Percentiles rank a stretch among this genome's conserved stretches.
These are phyloP conservation scores for Exobasidium cylindrosporum DNA, from an alignment of 1,284 basidiomycete genomes.

Conservation along the genomic window DNA sequence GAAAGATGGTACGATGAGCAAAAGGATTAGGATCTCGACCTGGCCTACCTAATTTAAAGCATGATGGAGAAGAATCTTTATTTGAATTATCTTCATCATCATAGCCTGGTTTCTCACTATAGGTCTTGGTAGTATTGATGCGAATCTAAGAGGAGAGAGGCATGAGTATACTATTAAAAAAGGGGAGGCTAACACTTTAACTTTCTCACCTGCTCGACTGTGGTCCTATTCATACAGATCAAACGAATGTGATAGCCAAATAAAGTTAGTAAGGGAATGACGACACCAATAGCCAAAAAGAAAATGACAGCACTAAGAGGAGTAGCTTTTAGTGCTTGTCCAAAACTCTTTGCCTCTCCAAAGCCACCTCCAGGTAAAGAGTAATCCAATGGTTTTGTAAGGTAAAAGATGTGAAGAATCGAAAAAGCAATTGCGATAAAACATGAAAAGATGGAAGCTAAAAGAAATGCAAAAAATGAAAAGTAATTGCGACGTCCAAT, in stretches of 20 bases:
- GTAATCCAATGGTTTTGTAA: slow-evolving; percentile 23
- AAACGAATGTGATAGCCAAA: slow-evolving; percentile 47
- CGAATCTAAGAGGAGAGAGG: slow-evolving; percentile 27
- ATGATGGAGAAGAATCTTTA: not conserved
- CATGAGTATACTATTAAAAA: slow-evolving; percentile 23
- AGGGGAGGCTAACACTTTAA: too few species aligned
- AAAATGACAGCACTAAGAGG: slow-evolving; percentile 47
- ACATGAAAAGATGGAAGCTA: slow-evolving; percentile 17
- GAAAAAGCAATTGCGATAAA: slow-evolving; percentile 29
- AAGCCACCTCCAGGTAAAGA: slow-evolving; percentile 21
- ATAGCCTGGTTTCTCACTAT: slow-evolving; percentile 13
- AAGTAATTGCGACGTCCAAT: slow-evolving; percentile 54
- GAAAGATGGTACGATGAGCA: slow-evolving; percentile 18
- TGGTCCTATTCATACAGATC: slow-evolving; percentile 44
- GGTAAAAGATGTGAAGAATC: slow-evolving; percentile 24
- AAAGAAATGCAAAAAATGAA: slow-evolving; percentile 49
- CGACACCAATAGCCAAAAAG: slow-evolving; percentile 27
- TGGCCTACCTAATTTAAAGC: slow-evolving; percentile 20
- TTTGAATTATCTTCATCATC: slow-evolving; percentile 7
- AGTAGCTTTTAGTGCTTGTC: slow-evolving; percentile 26
- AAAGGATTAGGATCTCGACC: slow-evolving; percentile 39
- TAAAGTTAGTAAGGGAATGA: slow-evolving; percentile 34
- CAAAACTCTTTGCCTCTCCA: slow-evolving; percentile 27
- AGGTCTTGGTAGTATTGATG: slow-evolving; percentile 38
- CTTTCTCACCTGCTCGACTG: slow-evolving; percentile 39